Evolutionary conservation across 208 protist genomes (phyloP).

Genomic region (Acanthamoeba comandoni): DNA sequence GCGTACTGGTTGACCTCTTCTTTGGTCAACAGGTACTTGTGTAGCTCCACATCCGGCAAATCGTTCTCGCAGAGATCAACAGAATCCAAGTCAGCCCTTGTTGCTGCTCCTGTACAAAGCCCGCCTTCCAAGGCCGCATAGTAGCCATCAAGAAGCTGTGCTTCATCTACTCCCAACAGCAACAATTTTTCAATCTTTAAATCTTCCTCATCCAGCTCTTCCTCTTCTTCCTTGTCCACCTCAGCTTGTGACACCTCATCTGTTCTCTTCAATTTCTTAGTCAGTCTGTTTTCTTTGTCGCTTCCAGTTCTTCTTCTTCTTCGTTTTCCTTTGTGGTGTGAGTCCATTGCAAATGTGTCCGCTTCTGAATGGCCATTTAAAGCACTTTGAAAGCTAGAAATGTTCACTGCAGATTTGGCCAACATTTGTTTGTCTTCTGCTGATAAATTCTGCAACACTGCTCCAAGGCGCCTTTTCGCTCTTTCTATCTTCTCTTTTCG

Average conservation of each 20-base stretch:
- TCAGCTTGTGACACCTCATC: too few species aligned
- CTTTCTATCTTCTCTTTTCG: too few species aligned
- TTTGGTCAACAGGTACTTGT: not conserved
- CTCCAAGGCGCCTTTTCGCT: too few species aligned
- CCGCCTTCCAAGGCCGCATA: not conserved
- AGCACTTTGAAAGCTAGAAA: too few species aligned
- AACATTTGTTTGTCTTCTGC: too few species aligned
- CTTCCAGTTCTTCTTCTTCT: not conserved
- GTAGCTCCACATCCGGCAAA: not conserved
- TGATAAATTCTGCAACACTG: too few species aligned
- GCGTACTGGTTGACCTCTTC: not conserved
- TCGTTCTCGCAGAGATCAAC: constrained; percentile 33
- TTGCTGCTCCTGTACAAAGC: not conserved
- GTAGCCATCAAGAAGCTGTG: not conserved
- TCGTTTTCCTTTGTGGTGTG: not conserved
- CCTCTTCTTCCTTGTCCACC: not conserved
- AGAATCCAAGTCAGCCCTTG: not conserved
- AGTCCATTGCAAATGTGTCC: not conserved
- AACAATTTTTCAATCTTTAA: constrained; percentile 35
- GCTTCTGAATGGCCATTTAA: too few species aligned
- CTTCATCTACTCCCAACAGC: not conserved
- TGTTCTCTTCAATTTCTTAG: too few species aligned
- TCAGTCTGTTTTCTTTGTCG: not conserved
- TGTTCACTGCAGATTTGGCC: too few species aligned
- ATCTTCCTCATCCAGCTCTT: constrained; percentile 41